phyloP scores from a whole-genome alignment of 495 filamentous ascomycete genomes.

The Penicillium crystallinum region DNA sequence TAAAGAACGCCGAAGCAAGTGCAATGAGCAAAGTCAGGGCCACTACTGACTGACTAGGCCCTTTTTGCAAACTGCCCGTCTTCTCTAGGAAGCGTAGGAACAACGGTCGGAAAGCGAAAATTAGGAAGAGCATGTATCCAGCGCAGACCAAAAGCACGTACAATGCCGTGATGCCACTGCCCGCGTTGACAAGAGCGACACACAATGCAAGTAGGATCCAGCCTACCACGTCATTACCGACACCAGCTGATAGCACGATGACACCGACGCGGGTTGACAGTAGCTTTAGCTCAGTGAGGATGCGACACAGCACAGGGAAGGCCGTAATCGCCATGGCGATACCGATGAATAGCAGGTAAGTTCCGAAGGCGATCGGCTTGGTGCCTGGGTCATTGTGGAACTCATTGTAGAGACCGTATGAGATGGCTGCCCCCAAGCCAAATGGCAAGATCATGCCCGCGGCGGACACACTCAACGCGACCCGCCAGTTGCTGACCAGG shows the following conservation, averaged over 20 bases:
- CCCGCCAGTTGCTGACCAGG: constrained; percentile 78
- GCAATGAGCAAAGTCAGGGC: constrained; percentile 75
- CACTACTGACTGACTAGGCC: constrained; percentile 82
- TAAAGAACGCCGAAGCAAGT: constrained; percentile 88
- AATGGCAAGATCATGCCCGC: constrained; percentile 82
- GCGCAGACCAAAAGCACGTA: constrained; percentile 76
- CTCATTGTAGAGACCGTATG: constrained; percentile 78
- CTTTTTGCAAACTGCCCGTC: constrained; percentile 79
- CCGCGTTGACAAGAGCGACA: constrained; percentile 89
- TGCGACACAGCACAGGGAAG: constrained; percentile 92
- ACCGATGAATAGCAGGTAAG: constrained; percentile 89
- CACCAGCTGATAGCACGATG: constrained; percentile 87
- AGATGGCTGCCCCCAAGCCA: constrained; percentile 66
- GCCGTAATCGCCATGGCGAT: constrained; percentile 95
- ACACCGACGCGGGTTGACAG: constrained; percentile 80
- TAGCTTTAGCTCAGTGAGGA: constrained; percentile 87
- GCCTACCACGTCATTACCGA: constrained; percentile 92
- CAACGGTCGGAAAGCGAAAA: constrained; percentile 67
- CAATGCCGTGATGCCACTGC: constrained; percentile 75
- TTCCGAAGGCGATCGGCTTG: constrained; percentile 65
- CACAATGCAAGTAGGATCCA: constrained; percentile 94
- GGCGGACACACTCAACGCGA: constrained; percentile 74
- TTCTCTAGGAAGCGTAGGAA: constrained; percentile 71
- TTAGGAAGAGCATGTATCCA: constrained; percentile 73
- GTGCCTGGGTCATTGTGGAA: constrained; percentile 62